Conservation (phyloP, 257 asterid genomes). For the Nicotiana noctiflora region DNA sequence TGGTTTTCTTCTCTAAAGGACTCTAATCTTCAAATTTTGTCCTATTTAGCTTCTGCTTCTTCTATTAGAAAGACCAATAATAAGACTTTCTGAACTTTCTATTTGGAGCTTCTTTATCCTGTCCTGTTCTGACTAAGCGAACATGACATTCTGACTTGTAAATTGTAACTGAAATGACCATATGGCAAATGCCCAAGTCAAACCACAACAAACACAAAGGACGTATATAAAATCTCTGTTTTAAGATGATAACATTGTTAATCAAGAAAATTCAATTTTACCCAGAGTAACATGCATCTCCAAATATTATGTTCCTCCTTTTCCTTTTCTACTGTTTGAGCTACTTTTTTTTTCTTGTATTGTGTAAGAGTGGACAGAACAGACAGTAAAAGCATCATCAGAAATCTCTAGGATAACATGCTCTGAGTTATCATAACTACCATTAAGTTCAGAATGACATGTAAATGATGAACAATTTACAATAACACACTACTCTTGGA, state of each 20-base stretch:
- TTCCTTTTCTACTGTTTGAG: not conserved
- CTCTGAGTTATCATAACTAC: not conserved
- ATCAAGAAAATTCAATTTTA: not conserved
- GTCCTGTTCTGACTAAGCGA: not conserved
- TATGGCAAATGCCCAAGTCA: not conserved
- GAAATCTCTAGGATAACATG: not conserved
- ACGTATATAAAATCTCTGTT: not conserved
- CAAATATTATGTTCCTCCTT: not conserved
- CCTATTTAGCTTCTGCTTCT: constrained; percentile 1
- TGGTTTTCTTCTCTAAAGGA: not conserved
- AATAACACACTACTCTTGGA: not conserved
- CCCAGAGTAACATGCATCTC: constrained; percentile 3
- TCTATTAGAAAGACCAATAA: not conserved
- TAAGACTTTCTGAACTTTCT: not conserved
- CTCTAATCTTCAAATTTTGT: not conserved
- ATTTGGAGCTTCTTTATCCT: not conserved
- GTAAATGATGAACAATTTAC: not conserved
- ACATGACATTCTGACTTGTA: not conserved
- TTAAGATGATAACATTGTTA: not conserved
- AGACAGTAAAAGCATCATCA: not conserved
- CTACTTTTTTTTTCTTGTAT: not conserved
- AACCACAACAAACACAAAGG: not conserved
- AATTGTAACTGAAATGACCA: not conserved
- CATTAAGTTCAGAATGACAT: not conserved
- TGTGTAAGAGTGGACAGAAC: not conserved